phyloP scores from a whole-genome alignment of 495 filamentous ascomycete species.

The Neurospora tetrasperma region DNA sequence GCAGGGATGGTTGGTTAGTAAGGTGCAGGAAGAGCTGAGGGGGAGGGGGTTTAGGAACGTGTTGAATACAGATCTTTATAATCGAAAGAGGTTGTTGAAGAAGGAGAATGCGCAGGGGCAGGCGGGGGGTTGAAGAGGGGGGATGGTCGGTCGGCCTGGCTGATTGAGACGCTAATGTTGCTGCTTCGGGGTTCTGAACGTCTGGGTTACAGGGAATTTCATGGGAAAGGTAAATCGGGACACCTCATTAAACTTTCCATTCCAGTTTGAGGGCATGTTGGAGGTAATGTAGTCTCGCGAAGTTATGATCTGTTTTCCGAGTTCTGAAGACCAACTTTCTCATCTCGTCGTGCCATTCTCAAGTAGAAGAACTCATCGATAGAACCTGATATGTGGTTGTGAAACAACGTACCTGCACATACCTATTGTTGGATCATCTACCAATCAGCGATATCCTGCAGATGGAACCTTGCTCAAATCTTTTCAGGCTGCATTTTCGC shows the following conservation, averaged over 20 bases:
- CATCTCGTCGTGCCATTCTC: neutral
- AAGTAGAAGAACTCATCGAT: neutral
- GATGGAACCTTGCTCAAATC: neutral
- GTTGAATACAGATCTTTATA: slow-evolving; percentile 28
- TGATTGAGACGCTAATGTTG: neutral
- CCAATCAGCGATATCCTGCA: neutral
- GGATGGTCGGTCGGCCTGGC: neutral
- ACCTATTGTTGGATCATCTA: neutral
- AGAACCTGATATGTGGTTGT: neutral
- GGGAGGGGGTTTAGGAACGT: slow-evolving; percentile 24
- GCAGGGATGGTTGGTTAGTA: slow-evolving; percentile 25
- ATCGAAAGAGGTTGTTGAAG: slow-evolving; percentile 25
- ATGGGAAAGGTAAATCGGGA: neutral
- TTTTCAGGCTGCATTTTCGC: neutral
- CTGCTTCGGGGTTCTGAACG: neutral
- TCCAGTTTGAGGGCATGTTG: neutral
- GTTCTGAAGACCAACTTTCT: neutral
- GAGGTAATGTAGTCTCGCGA: neutral
- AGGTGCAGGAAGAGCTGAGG: slow-evolving; percentile 28
- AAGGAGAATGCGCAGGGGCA: slow-evolving; percentile 15
- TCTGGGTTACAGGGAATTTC: neutral
- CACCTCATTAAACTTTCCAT: neutral
- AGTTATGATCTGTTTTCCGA: neutral
- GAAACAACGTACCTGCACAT: neutral
- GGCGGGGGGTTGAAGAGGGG: neutral